Evolutionary conservation across 2,329 filamentous ascomycete species (phyloP), one percentile per base, ranked within the genome.

Genomic region (Bipolaris sorokiniana): DNA sequence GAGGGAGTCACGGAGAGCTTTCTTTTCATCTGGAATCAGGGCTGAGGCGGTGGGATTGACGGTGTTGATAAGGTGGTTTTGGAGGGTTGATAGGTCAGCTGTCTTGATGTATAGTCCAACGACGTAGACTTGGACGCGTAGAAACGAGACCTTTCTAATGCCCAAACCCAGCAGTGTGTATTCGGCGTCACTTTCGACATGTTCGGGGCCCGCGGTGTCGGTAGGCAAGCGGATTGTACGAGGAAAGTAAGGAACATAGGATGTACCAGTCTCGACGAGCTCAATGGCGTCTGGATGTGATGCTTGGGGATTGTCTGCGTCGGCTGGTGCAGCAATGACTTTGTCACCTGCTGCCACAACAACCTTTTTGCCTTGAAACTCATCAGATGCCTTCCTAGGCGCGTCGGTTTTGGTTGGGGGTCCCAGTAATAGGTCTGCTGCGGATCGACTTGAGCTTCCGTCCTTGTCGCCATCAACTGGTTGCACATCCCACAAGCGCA

Each of bases 81-180:
- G 94, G 38, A 99, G 82, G n/a, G 84, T 82, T 3, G 88, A 87
- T 57, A 99, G 87, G 70, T 97, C 92, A 36, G 88, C 81, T 0
- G 89, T 94, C 23, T 92, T 91, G 23, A 98, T 84, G 79, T 99
- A 99, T 68, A 96, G 86, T 15, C 94, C 95, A 0, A 97, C 90
- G 16, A 98, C 90, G 79, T 99, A 99, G 51, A 99, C 95, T 75
- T 97, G 89, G 42, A 99, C 92, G 47, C 86, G 82, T 42, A 98
- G 80, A 76, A 98, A 97, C 22, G 90, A 96, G 31, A 99, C 95
- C 1, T 90, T 92, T 53, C 95, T 86, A 61, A 96, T 88, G 16
- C 95, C 95, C 5, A 97, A 80, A 0, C 95, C 95, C 6, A 98
- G 84, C 0, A 98, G 83, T 20, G 92, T 93, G 76, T 97, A 98